Conservation (phyloP, 495 filamentous ascomycete species). For the Elaphomyces granulatus region DNA sequence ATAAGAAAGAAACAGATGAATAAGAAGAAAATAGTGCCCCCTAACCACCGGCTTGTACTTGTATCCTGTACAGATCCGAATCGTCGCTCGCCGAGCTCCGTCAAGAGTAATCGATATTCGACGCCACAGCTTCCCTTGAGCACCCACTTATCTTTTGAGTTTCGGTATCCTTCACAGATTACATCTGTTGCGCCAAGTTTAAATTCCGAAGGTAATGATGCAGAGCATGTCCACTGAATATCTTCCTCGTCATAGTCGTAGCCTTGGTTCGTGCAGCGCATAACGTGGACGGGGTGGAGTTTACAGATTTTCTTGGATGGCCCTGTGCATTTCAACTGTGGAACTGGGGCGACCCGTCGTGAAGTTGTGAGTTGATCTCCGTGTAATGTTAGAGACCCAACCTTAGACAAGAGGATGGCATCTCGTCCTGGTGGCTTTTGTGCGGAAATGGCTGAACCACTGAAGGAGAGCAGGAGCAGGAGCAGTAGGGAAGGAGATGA, state of each 20-base stretch:
- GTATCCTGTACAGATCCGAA: conserved; percentile 32
- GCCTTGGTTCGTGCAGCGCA: conserved; percentile 83
- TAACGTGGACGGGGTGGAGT: conserved; percentile 57
- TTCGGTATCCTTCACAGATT: conserved; percentile 76
- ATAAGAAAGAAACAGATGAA: neutral
- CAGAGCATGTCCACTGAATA: conserved; percentile 80
- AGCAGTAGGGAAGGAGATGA: conserved; percentile 20
- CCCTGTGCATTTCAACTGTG: conserved; percentile 72
- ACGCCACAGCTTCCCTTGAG: conserved; percentile 86
- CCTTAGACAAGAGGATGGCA: conserved; percentile 57
- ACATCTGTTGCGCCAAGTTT: conserved; percentile 87
- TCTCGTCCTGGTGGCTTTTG: conserved; percentile 35
- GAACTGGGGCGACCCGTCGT: conserved; percentile 63
- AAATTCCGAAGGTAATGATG: conserved; percentile 64
- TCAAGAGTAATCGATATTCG: conserved; percentile 74
- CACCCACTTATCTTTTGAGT: conserved; percentile 62
- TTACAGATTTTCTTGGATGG: conserved; percentile 39
- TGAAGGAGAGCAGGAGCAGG: conserved; percentile 19
- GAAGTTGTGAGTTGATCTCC: conserved; percentile 47
- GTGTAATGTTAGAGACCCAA: conserved; percentile 66
- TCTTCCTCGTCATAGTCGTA: conserved; percentile 51
- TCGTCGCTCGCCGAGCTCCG: conserved; percentile 60
- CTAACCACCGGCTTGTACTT: neutral
- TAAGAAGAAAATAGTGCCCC: no score
- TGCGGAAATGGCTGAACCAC: conserved; percentile 13